Evolutionary conservation across 208 protist genomes (phyloP).

Genomic region (Leishmania braziliensis): DNA sequence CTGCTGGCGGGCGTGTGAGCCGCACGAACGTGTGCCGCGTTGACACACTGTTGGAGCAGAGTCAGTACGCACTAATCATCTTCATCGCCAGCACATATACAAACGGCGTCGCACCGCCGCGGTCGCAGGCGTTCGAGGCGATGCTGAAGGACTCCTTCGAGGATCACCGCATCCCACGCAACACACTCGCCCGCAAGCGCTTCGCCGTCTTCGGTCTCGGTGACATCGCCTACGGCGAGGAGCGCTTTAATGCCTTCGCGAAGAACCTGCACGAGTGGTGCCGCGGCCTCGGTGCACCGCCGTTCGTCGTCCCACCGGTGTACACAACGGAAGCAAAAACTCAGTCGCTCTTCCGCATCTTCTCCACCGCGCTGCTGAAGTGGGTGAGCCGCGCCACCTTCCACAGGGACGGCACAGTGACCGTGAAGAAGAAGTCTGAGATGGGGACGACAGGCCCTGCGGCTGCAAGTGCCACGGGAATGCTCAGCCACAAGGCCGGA

Average conservation of each 20-base stretch:
- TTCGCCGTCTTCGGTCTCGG: constrained; percentile 91
- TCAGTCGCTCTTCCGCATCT: constrained; percentile 58
- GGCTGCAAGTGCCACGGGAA: not conserved
- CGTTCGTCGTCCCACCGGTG: constrained; percentile 76
- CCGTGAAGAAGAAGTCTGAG: constrained; percentile 26
- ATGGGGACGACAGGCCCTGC: not conserved
- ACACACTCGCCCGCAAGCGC: constrained; percentile 52
- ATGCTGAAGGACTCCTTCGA: constrained; percentile 79
- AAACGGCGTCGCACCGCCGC: constrained; percentile 68
- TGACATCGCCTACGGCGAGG: constrained; percentile 78
- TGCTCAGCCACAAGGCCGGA: not conserved
- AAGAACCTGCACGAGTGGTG: constrained; percentile 79
- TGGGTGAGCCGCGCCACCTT: constrained; percentile 66
- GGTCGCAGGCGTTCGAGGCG: constrained; percentile 60
- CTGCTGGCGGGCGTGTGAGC: not conserved
- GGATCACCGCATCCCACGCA: constrained; percentile 80
- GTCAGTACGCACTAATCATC: constrained; percentile 50
- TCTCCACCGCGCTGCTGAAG: constrained; percentile 58
- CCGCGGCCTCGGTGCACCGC: constrained; percentile 62
- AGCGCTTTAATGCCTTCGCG: constrained; percentile 80
- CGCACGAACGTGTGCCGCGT: constrained; percentile 30
- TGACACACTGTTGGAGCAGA: constrained; percentile 56
- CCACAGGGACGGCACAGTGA: constrained; percentile 41
- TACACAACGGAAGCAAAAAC: constrained; percentile 74
- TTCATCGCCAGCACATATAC: constrained; percentile 87